Evolutionary conservation across 169 alveolate genomes (phyloP).

Genomic region (Plasmodium gallinaceum): DNA sequence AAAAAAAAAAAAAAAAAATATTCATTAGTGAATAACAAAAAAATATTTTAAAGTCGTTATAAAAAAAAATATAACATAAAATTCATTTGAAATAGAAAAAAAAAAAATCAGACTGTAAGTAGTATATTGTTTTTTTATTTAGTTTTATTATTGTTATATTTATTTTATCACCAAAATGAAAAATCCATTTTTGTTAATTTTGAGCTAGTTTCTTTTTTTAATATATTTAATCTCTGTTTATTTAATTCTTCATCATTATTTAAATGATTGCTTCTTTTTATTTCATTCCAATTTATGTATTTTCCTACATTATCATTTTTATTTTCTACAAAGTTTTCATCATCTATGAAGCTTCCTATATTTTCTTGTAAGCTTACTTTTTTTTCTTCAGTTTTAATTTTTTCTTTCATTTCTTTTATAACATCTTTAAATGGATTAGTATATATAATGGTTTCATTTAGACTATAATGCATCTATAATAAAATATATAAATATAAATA

Average conservation of each 20-base stretch:
- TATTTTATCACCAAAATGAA: constrained; percentile 42
- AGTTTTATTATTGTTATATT: background rate
- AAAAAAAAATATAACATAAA: too few relatives aligned
- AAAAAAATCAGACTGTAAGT: too few relatives aligned
- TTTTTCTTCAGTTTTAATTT: constrained; percentile 29
- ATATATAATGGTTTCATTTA: constrained; percentile 57
- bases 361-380: constrained; percentile 12
- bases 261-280: constrained; percentile 16
- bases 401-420: constrained; percentile 58
- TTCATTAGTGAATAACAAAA: too few relatives aligned
- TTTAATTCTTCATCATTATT: constrained; percentile 24
- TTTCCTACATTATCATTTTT: constrained; percentile 66
- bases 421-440: constrained; percentile 76
- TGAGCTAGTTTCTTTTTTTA: constrained; percentile 45
- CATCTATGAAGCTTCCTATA: constrained; percentile 50
- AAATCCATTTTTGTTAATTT: constrained; percentile 53
- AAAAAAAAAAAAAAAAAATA: too few relatives aligned
- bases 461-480: constrained; percentile 15
- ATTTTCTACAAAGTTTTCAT: constrained; percentile 42
- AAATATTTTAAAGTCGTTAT: too few relatives aligned
- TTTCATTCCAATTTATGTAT: constrained; percentile 60
- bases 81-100: too few relatives aligned
- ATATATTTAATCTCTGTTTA: constrained; percentile 17
- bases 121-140: background rate
- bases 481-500: background rate